Conservation (phyloP, 345 rosid genomes). For the Aquilaria yunnanensis region DNA sequence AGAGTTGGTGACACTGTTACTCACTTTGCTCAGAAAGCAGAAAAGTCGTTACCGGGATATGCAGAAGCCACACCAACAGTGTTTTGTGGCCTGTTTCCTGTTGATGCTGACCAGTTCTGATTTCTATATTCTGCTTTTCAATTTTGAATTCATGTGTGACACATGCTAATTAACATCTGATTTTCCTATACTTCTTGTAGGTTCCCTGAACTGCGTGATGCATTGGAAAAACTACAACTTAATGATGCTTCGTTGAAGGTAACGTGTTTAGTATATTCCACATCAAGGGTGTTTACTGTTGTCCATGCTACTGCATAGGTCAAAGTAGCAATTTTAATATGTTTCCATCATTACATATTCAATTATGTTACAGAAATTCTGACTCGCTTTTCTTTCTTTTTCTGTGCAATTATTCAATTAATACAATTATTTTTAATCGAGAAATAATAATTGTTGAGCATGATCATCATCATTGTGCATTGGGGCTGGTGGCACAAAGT, state of each 20-base stretch:
- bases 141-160: conserved; percentile 3
- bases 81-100: conserved; percentile 97
- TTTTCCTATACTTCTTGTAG: conserved; percentile 36
- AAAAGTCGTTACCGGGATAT: conserved; percentile 80
- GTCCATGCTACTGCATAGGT: no score
- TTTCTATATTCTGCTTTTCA: conserved; percentile 6
- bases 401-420: no score
- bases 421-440: no score
- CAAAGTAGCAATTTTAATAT: no score
- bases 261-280: conserved; percentile 1
- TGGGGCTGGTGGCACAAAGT: no score
- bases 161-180: background rate
- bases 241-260: conserved; percentile 99
- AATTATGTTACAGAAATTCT: no score
- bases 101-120: conserved; percentile 95
- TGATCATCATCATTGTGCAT: no score
- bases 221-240: conserved; percentile 92
- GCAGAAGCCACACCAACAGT: conserved; percentile 99
- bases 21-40: conserved; percentile 61
- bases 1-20: conserved; percentile 96
- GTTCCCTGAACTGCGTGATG: conserved; percentile 92
- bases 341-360: no score
- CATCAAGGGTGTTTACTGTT: no score
- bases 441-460: no score
- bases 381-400: no score